Base-by-base conservation (phyloP, 495 filamentous ascomycete genomes). In the Xylaria curta region DNA sequence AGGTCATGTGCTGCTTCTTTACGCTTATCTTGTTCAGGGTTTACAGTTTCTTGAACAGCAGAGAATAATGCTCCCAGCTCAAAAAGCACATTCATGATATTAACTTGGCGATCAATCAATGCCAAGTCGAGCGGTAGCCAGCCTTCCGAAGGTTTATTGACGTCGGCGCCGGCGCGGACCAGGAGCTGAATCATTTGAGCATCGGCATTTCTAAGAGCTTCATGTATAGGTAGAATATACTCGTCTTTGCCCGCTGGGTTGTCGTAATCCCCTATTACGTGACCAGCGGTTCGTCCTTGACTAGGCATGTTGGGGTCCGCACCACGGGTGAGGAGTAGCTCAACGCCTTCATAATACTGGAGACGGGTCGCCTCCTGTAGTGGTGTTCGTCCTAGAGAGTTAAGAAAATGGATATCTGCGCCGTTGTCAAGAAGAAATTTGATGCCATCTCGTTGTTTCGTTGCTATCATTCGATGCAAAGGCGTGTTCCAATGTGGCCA, bases 251-350 rank as follows among this genome's bases (percentile, higher is more conserved):
- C 31, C 5, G 56, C 19, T 19, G 10, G 31, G 6, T 36, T 5
- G 7, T 60, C 15, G 3, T 60, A 24, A n/a, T 60, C 56, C 31
- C 56, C 56, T 36, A 60, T 60, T 12, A 38, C 28, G 4, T 60
- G 26, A 36, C 56, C 28, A n/a, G 56, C 56, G 0, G 56, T 36
- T 60, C 33, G 15, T n/a, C 28, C 56, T 38, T 19, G 13, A 4
- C 56, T 60, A 12, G 17, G 17, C 56, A 60, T 60, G 56, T 38
- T 36, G 36, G 56, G 56, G 31, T 68, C 67, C 63, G 72, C 69
- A 68, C 53, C 73, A 49, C 66, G 58, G 21, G 63, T 58, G 58
- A 71, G 40, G 2, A 60, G 56, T 15, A 60, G 36, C 56, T 60
- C 56, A 38, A 60, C 56, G 28, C 28, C 47, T 38, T 60, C 31